These are phyloP conservation scores for Ochetophila trinervis DNA, from an alignment of 306 rosid genomes.

Conservation along the genomic window DNA sequence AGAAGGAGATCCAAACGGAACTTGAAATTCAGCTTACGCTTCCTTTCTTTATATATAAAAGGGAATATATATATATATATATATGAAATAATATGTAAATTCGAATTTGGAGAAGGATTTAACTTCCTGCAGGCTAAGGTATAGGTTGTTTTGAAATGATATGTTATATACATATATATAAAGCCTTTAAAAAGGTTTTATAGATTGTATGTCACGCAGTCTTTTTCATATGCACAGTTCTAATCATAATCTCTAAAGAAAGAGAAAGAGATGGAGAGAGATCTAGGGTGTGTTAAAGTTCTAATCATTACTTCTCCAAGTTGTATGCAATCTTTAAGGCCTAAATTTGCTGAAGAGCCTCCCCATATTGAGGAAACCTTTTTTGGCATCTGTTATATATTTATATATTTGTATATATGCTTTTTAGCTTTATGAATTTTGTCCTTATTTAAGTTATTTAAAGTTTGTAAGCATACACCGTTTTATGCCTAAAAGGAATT, in stretches of 20 bases:
- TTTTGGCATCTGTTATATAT: background rate
- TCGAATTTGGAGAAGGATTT: no score
- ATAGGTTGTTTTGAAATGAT: background rate
- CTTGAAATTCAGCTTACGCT: no score
- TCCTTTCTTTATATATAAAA: no score
- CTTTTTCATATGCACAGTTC: background rate
- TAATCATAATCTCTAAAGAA: constrained; percentile 2
- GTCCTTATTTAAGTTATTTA: constrained; percentile 14
- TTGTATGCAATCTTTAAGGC: constrained; percentile 37
- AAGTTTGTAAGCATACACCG: constrained; percentile 10
- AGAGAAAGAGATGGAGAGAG: constrained; percentile 8
- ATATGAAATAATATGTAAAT: no score
- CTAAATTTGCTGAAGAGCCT: constrained; percentile 23
- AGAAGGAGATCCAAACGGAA: no score
- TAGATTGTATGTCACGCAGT: constrained; percentile 34
- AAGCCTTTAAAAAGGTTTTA: constrained; percentile 11
- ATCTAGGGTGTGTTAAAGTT: background rate
- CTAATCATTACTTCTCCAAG: constrained; percentile 33
- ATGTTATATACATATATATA: background rate
- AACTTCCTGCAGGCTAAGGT: no score
- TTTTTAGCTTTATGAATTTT: constrained; percentile 7
- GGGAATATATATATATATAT: no score
- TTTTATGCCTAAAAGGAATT: no score
- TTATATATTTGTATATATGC: no score
- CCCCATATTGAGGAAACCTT: constrained; percentile 6